Evolutionary conservation across 305 asterid genomes (phyloP), one percentile per base, ranked within the genome.

Genomic region (Solanum hybrid): DNA sequence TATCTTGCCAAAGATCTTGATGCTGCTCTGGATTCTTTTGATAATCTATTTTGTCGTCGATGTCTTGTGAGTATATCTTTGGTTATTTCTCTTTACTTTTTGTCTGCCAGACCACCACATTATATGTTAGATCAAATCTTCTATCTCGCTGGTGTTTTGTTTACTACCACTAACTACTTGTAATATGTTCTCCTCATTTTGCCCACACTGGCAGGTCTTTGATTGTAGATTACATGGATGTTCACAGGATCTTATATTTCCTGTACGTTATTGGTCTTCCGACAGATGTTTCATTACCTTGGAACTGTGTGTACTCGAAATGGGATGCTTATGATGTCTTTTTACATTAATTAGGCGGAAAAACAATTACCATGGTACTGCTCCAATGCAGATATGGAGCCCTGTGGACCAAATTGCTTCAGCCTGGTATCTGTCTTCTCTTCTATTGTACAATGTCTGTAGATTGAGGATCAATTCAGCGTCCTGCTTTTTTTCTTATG

Each of bases 191-290:
- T 87, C 87, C 79, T 78, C 86, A 87, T 85, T 90, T 82, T 82
- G 17, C 36, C 87, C 87, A 46, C 38, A 82, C 40, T 82, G 73
- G 90, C 93, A 96, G 98, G 96, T 96, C 89, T 96, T 95, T 92
- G 98, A 96, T 89, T 96, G 98, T 91, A 94, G 94, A 94, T 91
- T 96, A 66, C 98, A 96, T 92, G 98, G 98, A 87, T 96, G 98
- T 86, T 96, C 98, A 77, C 98, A 95, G 94, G 98, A 96, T 89
- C 95, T 96, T 89, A 92, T 90, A 87, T 91, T 93, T 92, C 94
- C 96, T 88, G 98, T 95, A 92, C 93, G 95, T 92, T 79, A 82
- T 46, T 82, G 87, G 87, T 82, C 87, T 82, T 82, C 87, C 72
- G 87, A 82, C 87, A 82, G 87, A 82, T 82, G 87, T 82, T 82